phyloP scores from a whole-genome alignment of 257 asterid species.

The Solanum chiquidenum region DNA sequence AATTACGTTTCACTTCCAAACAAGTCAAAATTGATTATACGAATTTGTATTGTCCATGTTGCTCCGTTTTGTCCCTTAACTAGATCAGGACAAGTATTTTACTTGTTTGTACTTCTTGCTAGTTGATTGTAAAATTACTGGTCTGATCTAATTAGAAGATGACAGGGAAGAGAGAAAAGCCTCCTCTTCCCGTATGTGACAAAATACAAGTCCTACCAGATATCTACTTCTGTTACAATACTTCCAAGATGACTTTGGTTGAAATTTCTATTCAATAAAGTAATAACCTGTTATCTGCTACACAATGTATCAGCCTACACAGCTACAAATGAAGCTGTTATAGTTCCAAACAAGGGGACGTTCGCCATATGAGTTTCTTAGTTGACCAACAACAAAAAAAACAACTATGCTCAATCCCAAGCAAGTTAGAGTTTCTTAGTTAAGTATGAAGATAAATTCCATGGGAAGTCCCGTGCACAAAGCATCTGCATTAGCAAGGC shows the following conservation, averaged over 20 bases:
- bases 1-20: background rate
- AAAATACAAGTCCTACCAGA: too few relatives aligned
- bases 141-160: too few relatives aligned
- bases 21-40: background rate
- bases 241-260: background rate
- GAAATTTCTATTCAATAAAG: background rate
- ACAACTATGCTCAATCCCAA: background rate
- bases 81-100: background rate
- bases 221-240: background rate
- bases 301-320: background rate
- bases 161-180: too few relatives aligned
- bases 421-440: background rate
- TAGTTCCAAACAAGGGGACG: background rate
- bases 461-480: background rate
- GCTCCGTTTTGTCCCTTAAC: background rate
- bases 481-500: background rate
- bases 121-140: background rate
- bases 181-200: too few relatives aligned
- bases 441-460: background rate
- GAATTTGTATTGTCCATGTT: background rate
- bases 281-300: background rate
- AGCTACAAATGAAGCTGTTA: background rate
- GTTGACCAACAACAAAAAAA: background rate
- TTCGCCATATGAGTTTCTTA: background rate
- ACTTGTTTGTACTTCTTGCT: background rate